These are phyloP conservation scores for Aureobasidium sp. DNA, from an alignment of 2,329 filamentous ascomycete genomes.

Conservation along the genomic window DNA sequence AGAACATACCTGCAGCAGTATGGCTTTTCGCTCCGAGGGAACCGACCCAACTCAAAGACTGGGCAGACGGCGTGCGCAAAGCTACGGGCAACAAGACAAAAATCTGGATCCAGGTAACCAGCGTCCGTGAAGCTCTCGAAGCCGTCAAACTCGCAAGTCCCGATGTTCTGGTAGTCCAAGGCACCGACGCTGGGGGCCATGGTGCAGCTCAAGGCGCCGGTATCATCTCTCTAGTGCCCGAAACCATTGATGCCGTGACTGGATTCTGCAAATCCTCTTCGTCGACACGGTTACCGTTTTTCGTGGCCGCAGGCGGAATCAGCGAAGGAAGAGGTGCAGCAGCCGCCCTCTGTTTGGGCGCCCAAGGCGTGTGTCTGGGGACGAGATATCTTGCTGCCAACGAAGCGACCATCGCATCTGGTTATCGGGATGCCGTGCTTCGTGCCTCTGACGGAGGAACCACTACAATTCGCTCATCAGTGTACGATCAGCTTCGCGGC, in stretches of 20 bases:
- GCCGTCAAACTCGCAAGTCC: constrained; percentile 37
- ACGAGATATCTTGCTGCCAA: constrained; percentile 51
- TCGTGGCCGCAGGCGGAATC: constrained; percentile 51
- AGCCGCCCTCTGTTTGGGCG: constrained; percentile 45
- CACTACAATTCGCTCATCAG: constrained; percentile 39
- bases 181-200: constrained; percentile 56
- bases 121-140: constrained; percentile 45
- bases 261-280: constrained; percentile 15
- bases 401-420: constrained; percentile 37
- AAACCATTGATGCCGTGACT: constrained; percentile 42
- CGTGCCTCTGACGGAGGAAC: constrained; percentile 42
- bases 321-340: constrained; percentile 45
- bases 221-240: constrained; percentile 49
- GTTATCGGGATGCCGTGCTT: constrained; percentile 40
- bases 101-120: constrained; percentile 54
- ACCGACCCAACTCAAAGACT: constrained; percentile 29
- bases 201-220: constrained; percentile 48
- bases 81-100: constrained; percentile 30
- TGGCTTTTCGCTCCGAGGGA: constrained; percentile 57
- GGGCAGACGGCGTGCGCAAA: constrained; percentile 24
- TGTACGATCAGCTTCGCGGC: constrained; percentile 47
- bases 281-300: constrained; percentile 16
- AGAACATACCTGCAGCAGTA: constrained; percentile 49
- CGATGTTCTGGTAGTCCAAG: constrained; percentile 54
- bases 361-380: constrained; percentile 49